Evolutionary conservation across 306 rosid species (phyloP).

Genomic region (Alnus rubra): DNA sequence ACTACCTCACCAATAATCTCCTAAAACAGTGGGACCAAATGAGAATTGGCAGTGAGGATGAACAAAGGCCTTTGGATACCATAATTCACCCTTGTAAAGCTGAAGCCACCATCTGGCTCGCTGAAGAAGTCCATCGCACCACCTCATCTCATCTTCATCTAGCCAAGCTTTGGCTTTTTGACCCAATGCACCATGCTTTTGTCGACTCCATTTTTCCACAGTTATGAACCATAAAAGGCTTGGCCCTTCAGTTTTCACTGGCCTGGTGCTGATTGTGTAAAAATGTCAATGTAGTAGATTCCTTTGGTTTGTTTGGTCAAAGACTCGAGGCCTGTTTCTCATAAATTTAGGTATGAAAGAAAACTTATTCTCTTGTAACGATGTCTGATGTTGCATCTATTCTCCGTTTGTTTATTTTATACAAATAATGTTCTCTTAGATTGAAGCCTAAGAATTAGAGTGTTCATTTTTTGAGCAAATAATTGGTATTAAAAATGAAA

Average conservation of each 20-base stretch:
- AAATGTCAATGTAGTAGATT: neutral
- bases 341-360: neutral
- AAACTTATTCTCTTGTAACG: neutral
- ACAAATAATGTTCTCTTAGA: neutral
- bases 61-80: slow-evolving; percentile 62
- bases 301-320: neutral
- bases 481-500: neutral
- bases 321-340: neutral
- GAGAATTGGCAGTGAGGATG: slow-evolving; percentile 66
- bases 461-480: neutral
- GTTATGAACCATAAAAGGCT: slow-evolving; percentile 25
- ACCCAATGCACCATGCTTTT: slow-evolving; percentile 62
- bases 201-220: slow-evolving; percentile 76
- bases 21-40: slow-evolving; percentile 85
- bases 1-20: slow-evolving; percentile 83
- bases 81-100: slow-evolving; percentile 87
- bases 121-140: slow-evolving; percentile 85
- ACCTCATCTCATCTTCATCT: slow-evolving; percentile 70
- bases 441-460: neutral
- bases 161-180: slow-evolving; percentile 71
- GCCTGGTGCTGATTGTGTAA: slow-evolving; percentile 22
- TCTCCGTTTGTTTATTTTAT: neutral
- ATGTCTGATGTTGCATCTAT: neutral
- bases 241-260: slow-evolving; percentile 22
- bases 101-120: slow-evolving; percentile 81